phyloP scores from a whole-genome alignment of 2,329 filamentous ascomycete genomes.

The Anisogramma anomala region DNA sequence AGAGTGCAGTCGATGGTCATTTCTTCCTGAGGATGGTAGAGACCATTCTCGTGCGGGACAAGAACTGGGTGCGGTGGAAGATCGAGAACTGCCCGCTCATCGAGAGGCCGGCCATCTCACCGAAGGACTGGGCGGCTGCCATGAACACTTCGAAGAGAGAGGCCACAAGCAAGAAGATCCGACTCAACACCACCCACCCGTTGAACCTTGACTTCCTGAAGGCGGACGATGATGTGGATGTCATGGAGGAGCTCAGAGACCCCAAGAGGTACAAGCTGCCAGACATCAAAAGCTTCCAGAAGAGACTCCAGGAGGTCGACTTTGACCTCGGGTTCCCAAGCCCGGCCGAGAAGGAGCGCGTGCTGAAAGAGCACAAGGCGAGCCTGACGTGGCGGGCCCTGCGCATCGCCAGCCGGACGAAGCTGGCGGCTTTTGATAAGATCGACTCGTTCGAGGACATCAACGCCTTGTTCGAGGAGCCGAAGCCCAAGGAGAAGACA shows the following conservation, averaged over 20 bases:
- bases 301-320: slow-evolving; percentile 65
- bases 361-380: slow-evolving; percentile 57
- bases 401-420: slow-evolving; percentile 62
- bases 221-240: slow-evolving; percentile 45
- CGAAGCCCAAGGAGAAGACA: slow-evolving; percentile 27
- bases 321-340: slow-evolving; percentile 77
- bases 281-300: slow-evolving; percentile 56
- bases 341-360: slow-evolving; percentile 44
- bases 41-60: slow-evolving; percentile 87
- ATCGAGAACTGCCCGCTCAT: slow-evolving; percentile 86
- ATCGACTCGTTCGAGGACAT: slow-evolving; percentile 73
- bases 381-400: slow-evolving; percentile 88
- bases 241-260: slow-evolving; percentile 60
- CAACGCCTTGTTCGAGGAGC: slow-evolving; percentile 39
- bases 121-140: slow-evolving; percentile 57
- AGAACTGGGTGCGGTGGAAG: slow-evolving; percentile 99
- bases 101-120: slow-evolving; percentile 58
- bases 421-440: slow-evolving; percentile 71
- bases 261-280: slow-evolving; percentile 55
- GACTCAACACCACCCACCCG: slow-evolving; percentile 57
- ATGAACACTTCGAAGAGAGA: slow-evolving; percentile 53
- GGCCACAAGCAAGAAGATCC: slow-evolving; percentile 59
- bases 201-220: slow-evolving; percentile 69
- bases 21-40: slow-evolving; percentile 97
- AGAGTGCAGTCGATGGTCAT: slow-evolving; percentile 68